A percentile compares a stretch with the other conserved stretches of the same genome.
These are phyloP conservation scores for Paramarasmius palmivorus DNA, from an alignment of 1,284 basidiomycete species.

Conservation along the genomic window DNA sequence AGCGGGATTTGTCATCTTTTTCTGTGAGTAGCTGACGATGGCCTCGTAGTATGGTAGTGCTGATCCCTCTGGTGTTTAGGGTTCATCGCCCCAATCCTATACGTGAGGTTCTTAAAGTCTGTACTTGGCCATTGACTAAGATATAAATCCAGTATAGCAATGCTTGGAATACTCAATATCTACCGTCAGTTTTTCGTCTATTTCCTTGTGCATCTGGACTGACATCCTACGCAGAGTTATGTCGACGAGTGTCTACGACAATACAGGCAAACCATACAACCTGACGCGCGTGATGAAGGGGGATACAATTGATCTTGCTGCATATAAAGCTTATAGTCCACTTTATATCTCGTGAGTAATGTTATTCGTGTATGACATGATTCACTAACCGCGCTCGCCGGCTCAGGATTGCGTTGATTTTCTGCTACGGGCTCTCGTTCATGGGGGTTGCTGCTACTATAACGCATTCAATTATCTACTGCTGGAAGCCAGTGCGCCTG, in stretches of 20 bases:
- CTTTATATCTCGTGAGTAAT: constrained; percentile 54
- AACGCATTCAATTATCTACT: constrained; percentile 80
- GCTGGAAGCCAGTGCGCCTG: constrained; percentile 76
- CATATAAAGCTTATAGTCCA: constrained; percentile 58
- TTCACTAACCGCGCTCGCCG: constrained; percentile 11
- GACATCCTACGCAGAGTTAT: constrained; percentile 43
- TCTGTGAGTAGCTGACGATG: constrained; percentile 40
- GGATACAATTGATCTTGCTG: constrained; percentile 49
- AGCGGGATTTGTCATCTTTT: constrained; percentile 56
- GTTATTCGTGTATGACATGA: constrained; percentile 3
- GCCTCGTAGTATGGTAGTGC: neutral
- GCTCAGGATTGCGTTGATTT: constrained; percentile 51
- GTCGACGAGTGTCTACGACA: constrained; percentile 57
- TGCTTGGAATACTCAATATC: constrained; percentile 46
- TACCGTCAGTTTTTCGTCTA: constrained; percentile 43
- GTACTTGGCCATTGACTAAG: constrained; percentile 3
- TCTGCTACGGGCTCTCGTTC: constrained; percentile 65
- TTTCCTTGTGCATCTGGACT: too few species aligned
- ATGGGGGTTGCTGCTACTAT: constrained; percentile 63
- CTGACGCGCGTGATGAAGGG: constrained; percentile 55
- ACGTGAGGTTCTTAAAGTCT: constrained; percentile 31
- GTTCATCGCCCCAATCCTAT: constrained; percentile 69
- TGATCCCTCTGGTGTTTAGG: constrained; percentile 35
- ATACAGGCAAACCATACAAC: constrained; percentile 55
- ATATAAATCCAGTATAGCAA: constrained; percentile 47